Evolutionary conservation across 768 basidiomycete genomes (phyloP).

Genomic region (Lactarius psammicola): DNA sequence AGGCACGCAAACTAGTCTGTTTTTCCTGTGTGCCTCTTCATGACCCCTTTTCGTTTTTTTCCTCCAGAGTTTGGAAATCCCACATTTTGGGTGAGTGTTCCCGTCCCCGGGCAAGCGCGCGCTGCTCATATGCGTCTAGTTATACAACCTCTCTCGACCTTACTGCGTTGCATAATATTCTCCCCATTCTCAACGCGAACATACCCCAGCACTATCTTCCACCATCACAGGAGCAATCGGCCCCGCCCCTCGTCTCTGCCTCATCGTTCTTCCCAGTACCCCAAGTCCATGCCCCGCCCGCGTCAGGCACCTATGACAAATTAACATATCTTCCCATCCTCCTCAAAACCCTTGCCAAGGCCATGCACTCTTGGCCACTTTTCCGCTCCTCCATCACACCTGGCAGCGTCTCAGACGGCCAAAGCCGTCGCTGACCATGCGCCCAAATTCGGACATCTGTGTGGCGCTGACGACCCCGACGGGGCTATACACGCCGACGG

Average conservation of each 20-base stretch:
- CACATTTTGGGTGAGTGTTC: slow-evolving; percentile 70
- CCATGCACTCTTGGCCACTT: slow-evolving; percentile 84
- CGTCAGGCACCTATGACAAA: slow-evolving; percentile 55
- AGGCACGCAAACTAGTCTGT: slow-evolving; percentile 44
- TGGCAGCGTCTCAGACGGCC: slow-evolving; percentile 4
- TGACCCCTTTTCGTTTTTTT: background rate
- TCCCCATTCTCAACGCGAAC: slow-evolving; percentile 63
- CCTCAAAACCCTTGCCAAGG: slow-evolving; percentile 73
- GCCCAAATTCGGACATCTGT: slow-evolving; percentile 70
- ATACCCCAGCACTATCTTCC: slow-evolving; percentile 61
- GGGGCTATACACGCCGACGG: slow-evolving; percentile 79
- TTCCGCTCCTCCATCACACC: slow-evolving; percentile 74
- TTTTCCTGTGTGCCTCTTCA: background rate
- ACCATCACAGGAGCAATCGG: slow-evolving; percentile 40
- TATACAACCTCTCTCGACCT: slow-evolving; percentile 77
- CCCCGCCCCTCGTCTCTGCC: slow-evolving; percentile 39
- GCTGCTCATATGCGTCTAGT: slow-evolving; percentile 37
- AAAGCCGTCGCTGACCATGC: slow-evolving; percentile 68
- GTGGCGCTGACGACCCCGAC: slow-evolving; percentile 79
- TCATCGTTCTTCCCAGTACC: slow-evolving; percentile 43
- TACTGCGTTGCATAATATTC: slow-evolving; percentile 59
- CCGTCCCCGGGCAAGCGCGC: background rate
- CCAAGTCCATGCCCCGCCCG: slow-evolving; percentile 44
- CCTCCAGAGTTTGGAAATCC: slow-evolving; percentile 73
- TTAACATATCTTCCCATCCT: slow-evolving; percentile 83